Percentiles rank a stretch among this genome's conserved stretches.
Evolutionary conservation across 176 grass and related monocot species (phyloP).

Genomic region (Lolium rigidum): DNA sequence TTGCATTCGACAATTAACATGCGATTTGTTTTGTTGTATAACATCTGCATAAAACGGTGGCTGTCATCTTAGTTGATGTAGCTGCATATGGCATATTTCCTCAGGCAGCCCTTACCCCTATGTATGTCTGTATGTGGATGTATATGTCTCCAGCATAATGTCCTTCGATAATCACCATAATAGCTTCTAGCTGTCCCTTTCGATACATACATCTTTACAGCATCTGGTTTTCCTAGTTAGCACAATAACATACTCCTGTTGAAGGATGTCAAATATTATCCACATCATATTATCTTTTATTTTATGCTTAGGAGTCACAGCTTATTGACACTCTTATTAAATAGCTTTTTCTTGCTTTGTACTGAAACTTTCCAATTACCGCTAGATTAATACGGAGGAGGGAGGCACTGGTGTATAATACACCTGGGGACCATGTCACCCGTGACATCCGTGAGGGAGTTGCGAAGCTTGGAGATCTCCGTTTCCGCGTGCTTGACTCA

Average conservation of each 20-base stretch:
- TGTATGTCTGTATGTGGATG: neutral
- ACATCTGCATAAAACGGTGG: neutral
- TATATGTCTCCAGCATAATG: neutral
- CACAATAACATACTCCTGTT: conserved; percentile 20
- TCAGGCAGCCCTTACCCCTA: neutral
- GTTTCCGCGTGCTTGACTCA: conserved; percentile 89
- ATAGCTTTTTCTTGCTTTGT: neutral
- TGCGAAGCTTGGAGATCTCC: conserved; percentile 93
- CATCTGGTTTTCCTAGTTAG: conserved; percentile 13
- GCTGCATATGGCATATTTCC: neutral
- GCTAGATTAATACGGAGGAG: conserved; percentile 84
- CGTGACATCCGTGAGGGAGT: conserved; percentile 90
- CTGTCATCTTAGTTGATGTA: neutral
- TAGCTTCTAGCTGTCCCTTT: neutral
- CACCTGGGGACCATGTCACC: conserved; percentile 94
- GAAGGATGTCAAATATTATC: neutral
- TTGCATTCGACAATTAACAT: neutral
- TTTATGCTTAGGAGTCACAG: neutral
- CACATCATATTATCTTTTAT: neutral
- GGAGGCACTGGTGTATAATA: conserved; percentile 97
- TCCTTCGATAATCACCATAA: no score
- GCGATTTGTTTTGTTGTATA: neutral
- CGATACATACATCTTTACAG: neutral
- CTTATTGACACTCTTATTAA: neutral
- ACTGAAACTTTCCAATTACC: neutral